Percentiles rank a stretch among this genome's conserved stretches.
phyloP scores from a whole-genome alignment of 208 protist species.

The Leishmania arabica region DNA sequence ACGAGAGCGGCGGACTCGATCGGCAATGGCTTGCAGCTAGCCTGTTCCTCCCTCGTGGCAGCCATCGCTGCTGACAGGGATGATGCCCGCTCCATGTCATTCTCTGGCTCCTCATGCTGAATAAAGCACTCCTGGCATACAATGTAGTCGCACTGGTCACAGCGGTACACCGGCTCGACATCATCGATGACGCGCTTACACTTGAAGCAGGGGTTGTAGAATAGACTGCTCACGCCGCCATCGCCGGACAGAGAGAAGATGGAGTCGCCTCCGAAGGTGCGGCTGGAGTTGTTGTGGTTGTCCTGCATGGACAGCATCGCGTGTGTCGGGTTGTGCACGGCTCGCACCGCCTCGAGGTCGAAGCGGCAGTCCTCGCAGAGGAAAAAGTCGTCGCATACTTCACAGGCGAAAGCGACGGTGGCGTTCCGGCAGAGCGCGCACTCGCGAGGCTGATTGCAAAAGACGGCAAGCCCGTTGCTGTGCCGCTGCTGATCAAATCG shows the following conservation, averaged over 20 bases:
- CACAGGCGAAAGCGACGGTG: slow-evolving; percentile 50
- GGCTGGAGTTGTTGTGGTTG: slow-evolving; percentile 45
- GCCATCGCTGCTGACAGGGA: background rate
- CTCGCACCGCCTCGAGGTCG: slow-evolving; percentile 19
- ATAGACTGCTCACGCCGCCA: slow-evolving; percentile 55
- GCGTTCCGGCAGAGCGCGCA: slow-evolving; percentile 48
- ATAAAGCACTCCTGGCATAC: slow-evolving; percentile 61
- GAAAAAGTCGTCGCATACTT: slow-evolving; percentile 55
- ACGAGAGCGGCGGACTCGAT: background rate
- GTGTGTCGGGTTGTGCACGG: slow-evolving; percentile 42
- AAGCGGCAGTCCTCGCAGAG: slow-evolving; percentile 66
- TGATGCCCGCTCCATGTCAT: slow-evolving; percentile 1
- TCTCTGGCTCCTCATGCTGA: slow-evolving; percentile 17
- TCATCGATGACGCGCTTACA: slow-evolving; percentile 70
- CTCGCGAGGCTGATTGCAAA: slow-evolving; percentile 48
- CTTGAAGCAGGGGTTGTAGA: slow-evolving; percentile 71
- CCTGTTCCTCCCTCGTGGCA: background rate
- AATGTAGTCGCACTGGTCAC: slow-evolving; percentile 72
- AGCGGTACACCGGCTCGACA: slow-evolving; percentile 69
- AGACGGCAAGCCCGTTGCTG: slow-evolving; percentile 41
- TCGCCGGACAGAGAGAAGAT: slow-evolving; percentile 38
- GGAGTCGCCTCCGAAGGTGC: slow-evolving; percentile 49
- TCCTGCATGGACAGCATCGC: slow-evolving; percentile 53
- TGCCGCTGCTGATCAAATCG: slow-evolving; percentile 5
- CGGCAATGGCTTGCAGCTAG: background rate